Conservation (phyloP, 805 yeast genomes). For the Kodamaea neixiangensis region DNA sequence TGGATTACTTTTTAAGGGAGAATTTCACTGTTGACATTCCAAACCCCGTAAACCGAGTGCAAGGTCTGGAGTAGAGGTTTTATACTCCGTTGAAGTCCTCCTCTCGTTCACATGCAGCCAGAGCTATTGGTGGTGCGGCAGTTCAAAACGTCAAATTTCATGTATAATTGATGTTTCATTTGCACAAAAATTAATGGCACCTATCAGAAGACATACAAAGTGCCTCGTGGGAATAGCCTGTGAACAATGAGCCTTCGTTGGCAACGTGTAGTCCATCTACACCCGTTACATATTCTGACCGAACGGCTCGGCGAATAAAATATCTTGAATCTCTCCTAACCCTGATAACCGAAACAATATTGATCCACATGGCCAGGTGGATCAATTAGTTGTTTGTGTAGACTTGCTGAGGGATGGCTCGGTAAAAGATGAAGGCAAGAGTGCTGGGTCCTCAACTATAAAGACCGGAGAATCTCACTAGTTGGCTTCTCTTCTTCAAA, state of each 20-base stretch:
- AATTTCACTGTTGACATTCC: not conserved
- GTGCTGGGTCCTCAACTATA: not conserved
- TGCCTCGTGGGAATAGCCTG: not conserved
- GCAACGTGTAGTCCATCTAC: not conserved
- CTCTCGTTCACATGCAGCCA: not conserved
- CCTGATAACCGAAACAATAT: not conserved
- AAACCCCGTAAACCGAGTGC: not conserved
- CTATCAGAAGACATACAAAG: not conserved
- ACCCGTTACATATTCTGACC: not conserved
- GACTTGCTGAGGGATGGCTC: not conserved
- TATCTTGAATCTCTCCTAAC: not conserved
- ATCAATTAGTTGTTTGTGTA: not conserved
- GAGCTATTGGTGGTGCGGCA: not conserved
- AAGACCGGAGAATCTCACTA: not conserved
- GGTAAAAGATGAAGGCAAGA: not conserved
- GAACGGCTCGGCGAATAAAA: not conserved
- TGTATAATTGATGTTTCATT: not conserved
- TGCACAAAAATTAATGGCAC: not conserved
- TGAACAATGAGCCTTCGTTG: not conserved
- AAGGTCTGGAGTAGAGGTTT: not conserved
- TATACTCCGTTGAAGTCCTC: not conserved
- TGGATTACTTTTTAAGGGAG: not conserved
- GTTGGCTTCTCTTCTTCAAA: not conserved
- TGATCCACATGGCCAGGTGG: constrained; percentile 3
- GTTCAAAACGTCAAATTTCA: not conserved